Percentiles rank a stretch among this genome's conserved stretches.
Conservation (phyloP, 83 land plant genomes). For the Picea mariana region DNA sequence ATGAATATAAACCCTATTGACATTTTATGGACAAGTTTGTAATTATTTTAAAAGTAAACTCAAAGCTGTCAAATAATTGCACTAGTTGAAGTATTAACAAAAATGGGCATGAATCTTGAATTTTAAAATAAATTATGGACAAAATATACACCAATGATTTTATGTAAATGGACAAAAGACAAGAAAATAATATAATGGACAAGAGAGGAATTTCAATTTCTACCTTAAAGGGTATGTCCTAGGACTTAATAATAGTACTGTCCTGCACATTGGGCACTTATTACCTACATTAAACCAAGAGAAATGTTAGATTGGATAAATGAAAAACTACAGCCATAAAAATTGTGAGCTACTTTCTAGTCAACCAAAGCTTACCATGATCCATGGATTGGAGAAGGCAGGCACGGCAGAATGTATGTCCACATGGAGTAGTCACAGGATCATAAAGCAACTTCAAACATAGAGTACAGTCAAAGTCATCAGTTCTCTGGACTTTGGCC, state of each 20-base stretch:
- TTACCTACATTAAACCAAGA: conserved; percentile 58
- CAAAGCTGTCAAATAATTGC: neutral
- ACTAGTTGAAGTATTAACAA: neutral
- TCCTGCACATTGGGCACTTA: conserved; percentile 95
- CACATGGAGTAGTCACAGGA: conserved; percentile 97
- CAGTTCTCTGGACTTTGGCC: conserved; percentile 59
- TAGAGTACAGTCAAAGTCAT: conserved; percentile 96
- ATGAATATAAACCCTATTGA: neutral
- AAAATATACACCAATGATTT: neutral
- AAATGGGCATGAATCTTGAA: neutral
- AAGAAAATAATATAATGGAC: neutral
- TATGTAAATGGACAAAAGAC: neutral
- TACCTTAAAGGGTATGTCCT: conserved; percentile 90
- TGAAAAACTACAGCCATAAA: neutral
- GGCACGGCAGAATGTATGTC: conserved; percentile 94
- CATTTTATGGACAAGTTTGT: neutral
- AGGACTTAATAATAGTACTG: conserved; percentile 82
- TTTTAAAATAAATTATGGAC: neutral
- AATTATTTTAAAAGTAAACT: neutral
- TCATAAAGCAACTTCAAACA: conserved; percentile 89
- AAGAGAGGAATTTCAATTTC: neutral
- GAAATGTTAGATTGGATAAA: neutral
- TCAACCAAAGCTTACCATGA: conserved; percentile 54
- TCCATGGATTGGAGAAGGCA: conserved; percentile 95
- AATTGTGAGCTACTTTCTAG: neutral